phyloP scores from a whole-genome alignment of 306 rosid genomes.

The Casuarina cunninghamiana region DNA sequence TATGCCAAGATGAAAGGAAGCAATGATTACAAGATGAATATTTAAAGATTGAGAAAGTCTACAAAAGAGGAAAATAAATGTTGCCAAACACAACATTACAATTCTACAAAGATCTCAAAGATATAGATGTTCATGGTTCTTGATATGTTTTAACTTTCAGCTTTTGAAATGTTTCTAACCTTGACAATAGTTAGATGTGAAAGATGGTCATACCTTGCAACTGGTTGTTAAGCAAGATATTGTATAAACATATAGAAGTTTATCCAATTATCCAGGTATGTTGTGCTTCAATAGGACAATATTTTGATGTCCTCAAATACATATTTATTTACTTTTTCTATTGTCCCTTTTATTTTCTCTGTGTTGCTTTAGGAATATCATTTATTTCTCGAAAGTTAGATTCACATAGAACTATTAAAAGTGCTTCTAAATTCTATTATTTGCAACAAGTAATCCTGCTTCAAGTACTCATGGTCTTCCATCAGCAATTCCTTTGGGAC shows the following conservation, averaged over 20 bases:
- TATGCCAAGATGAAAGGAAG: not conserved
- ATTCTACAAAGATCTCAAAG: not conserved
- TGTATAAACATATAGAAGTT: conserved; percentile 55
- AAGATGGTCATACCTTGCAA: conserved; percentile 99
- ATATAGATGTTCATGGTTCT: not conserved
- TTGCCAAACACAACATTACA: not conserved
- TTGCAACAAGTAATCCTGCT: conserved; percentile 70
- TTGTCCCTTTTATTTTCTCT: not conserved
- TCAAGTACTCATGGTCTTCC: conserved; percentile 64
- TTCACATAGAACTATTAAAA: not conserved
- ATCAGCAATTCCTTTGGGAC: conserved; percentile 62
- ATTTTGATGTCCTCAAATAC: not conserved
- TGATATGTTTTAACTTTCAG: conserved; percentile 10
- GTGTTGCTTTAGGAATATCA: not conserved
- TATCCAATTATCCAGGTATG: conserved; percentile 69
- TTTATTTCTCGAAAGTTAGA: not conserved
- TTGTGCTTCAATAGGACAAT: conserved; percentile 9
- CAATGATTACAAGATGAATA: not conserved
- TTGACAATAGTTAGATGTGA: conserved; percentile 79
- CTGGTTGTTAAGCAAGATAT: conserved; percentile 85
- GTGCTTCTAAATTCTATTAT: conserved; percentile 28
- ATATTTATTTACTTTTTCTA: not conserved
- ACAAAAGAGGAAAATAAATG: not conserved
- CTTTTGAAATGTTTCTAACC: conserved; percentile 34
- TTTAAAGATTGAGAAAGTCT: not conserved